phyloP scores from a whole-genome alignment of 2,329 filamentous ascomycete species.

The Scleromitrula shiraiana region DNA sequence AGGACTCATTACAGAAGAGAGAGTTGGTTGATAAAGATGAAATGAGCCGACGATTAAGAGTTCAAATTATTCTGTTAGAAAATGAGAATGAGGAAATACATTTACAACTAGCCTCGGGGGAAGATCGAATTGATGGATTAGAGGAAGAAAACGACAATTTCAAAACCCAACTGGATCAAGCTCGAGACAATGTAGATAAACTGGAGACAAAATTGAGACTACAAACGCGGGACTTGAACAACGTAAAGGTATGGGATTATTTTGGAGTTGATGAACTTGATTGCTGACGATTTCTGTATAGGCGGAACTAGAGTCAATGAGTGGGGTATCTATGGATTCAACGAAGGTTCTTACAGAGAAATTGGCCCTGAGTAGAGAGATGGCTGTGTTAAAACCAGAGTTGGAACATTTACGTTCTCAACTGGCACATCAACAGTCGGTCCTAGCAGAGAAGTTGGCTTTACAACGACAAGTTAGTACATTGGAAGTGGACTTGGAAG shows the following conservation, averaged over 20 bases:
- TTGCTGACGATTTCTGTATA: conserved; percentile 30
- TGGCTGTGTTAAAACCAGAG: conserved; percentile 51
- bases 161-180: conserved; percentile 40
- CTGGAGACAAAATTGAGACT: conserved; percentile 37
- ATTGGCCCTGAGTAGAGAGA: conserved; percentile 49
- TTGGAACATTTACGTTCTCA: conserved; percentile 54
- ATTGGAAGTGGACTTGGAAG: conserved; percentile 73
- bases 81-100: conserved; percentile 66
- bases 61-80: conserved; percentile 62
- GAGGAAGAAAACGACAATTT: conserved; percentile 40
- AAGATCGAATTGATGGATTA: conserved; percentile 50
- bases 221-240: conserved; percentile 46
- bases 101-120: conserved; percentile 51
- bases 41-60: conserved; percentile 58
- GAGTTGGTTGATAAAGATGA: conserved; percentile 68
- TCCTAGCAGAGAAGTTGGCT: conserved; percentile 70
- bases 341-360: conserved; percentile 62
- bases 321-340: conserved; percentile 59
- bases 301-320: conserved; percentile 65
- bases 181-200: conserved; percentile 32
- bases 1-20: conserved; percentile 54
- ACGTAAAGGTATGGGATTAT: conserved; percentile 41
- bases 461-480: conserved; percentile 71
- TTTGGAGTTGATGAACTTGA: neutral
- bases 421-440: conserved; percentile 51